phyloP scores from a whole-genome alignment of 306 rosid species.

The Carpinus viminea region DNA sequence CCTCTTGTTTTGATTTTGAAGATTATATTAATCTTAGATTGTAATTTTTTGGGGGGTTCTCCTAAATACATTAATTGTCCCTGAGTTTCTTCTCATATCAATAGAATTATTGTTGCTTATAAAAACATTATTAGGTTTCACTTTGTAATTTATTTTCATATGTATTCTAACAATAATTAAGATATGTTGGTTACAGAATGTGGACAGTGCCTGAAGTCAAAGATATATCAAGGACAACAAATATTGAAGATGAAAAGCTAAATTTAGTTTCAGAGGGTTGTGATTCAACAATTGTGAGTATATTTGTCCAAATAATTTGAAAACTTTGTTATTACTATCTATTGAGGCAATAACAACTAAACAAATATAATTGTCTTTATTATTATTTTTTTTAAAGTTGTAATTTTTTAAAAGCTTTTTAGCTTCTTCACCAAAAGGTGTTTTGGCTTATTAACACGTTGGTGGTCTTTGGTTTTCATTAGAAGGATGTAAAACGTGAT shows the following conservation, averaged over 20 bases:
- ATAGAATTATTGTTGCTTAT: not conserved
- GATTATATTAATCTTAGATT: not conserved
- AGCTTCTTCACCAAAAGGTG: not conserved
- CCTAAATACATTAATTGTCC: not conserved
- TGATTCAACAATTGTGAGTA: slow-evolving; percentile 40
- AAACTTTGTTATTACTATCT: not conserved
- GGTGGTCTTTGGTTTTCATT: slow-evolving; percentile 13
- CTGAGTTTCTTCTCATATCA: not conserved
- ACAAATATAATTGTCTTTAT: not conserved
- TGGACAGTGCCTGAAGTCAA: slow-evolving; percentile 50
- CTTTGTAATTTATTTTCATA: not conserved
- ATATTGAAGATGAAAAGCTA: slow-evolving; percentile 32
- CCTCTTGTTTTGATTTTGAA: not conserved
- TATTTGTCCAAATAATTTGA: slow-evolving; percentile 6
- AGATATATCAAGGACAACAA: slow-evolving; percentile 33
- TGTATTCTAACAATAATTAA: slow-evolving; percentile 10
- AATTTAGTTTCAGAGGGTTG: slow-evolving; percentile 43
- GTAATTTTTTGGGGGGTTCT: not conserved
- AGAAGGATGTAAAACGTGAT: slow-evolving; percentile 41
- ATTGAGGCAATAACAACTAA: not conserved
- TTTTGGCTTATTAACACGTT: not conserved
- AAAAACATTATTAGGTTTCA: not conserved
- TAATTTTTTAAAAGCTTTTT: not conserved
- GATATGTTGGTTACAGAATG: slow-evolving; percentile 34
- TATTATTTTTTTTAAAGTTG: not conserved